A percentile compares a stretch with the other conserved stretches of the same genome.
phyloP scores from a whole-genome alignment of 495 filamentous ascomycete species.

The Tuber borchii region DNA sequence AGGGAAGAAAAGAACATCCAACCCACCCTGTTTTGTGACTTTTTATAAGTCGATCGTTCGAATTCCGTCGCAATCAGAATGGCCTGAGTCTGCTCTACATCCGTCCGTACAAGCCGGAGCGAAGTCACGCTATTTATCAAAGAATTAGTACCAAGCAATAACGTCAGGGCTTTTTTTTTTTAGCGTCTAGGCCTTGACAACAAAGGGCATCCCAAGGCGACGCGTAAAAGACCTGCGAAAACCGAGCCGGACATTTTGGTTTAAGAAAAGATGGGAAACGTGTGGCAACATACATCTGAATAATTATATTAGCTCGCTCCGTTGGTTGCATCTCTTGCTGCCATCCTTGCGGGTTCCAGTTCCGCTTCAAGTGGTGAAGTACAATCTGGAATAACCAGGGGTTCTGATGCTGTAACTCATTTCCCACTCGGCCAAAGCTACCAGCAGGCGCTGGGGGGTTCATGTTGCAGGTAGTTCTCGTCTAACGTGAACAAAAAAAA shows the following conservation, averaged over 20 bases:
- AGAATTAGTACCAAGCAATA: slow-evolving; percentile 5
- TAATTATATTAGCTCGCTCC: slow-evolving; percentile 31
- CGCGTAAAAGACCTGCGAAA: slow-evolving; percentile 9
- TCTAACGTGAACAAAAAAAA: neutral
- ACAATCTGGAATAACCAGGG: slow-evolving; percentile 33
- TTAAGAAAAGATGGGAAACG: slow-evolving; percentile 12
- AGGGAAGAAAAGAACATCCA: neutral
- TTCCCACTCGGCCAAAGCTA: slow-evolving; percentile 26
- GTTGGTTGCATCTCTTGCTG: slow-evolving; percentile 29
- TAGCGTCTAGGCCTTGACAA: slow-evolving; percentile 21
- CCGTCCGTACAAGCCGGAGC: slow-evolving; percentile 36
- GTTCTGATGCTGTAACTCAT: slow-evolving; percentile 13
- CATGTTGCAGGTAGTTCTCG: slow-evolving; percentile 14
- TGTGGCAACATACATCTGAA: slow-evolving; percentile 31
- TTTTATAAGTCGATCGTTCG: slow-evolving; percentile 36
- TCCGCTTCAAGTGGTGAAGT: slow-evolving; percentile 31
- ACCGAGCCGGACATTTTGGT: neutral
- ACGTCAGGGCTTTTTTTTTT: slow-evolving; percentile 10
- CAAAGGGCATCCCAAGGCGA: slow-evolving; percentile 10
- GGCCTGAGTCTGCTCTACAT: slow-evolving; percentile 34
- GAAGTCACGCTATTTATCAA: slow-evolving; percentile 33
- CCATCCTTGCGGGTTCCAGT: slow-evolving; percentile 40
- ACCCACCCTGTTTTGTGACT: slow-evolving; percentile 33
- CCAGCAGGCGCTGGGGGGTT: slow-evolving; percentile 17
- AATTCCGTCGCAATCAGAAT: slow-evolving; percentile 37